A percentile compares a stretch with the other conserved stretches of the same genome.
Conservation (phyloP, 2,329 filamentous ascomycete species). For the Venturia asperata region DNA sequence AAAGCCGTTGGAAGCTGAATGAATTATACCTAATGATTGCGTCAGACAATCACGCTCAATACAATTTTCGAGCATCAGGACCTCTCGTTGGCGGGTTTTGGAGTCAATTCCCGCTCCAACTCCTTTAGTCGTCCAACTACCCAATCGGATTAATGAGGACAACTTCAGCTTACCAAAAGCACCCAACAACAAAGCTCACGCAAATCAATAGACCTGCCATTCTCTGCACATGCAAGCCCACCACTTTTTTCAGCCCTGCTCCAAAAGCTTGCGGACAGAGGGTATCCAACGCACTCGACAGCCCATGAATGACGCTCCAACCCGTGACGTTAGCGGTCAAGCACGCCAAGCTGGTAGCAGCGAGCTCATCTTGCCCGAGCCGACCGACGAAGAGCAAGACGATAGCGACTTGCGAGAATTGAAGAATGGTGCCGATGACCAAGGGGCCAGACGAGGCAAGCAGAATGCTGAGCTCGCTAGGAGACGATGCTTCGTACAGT, state of each 20-base stretch:
- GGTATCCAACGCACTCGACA: constrained; percentile 10
- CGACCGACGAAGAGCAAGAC: constrained; percentile 2
- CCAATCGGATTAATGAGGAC: not conserved
- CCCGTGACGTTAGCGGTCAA: constrained; percentile 14
- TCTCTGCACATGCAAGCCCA: constrained; percentile 7
- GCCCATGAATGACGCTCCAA: not conserved
- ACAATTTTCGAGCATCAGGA: not conserved
- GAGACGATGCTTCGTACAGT: not conserved
- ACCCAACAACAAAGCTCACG: not conserved
- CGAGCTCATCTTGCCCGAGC: constrained; percentile 11
- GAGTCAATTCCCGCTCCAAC: not conserved
- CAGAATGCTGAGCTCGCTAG: constrained; percentile 6
- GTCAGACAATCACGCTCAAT: not conserved
- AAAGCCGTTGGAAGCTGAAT: not conserved
- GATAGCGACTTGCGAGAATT: constrained; percentile 12
- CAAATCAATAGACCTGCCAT: constrained; percentile 10
- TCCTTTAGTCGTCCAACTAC: not conserved
- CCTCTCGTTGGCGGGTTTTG: no score
- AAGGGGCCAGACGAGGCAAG: not conserved
- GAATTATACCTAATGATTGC: constrained; percentile 4
- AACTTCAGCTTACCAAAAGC: constrained; percentile 1
- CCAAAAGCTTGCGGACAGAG: constrained; percentile 14
- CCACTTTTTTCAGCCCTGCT: not conserved
- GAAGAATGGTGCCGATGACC: not conserved
- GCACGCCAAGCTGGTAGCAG: constrained; percentile 4